Evolutionary conservation across 495 filamentous ascomycete species (phyloP).

Genomic region (Opeltia flavorubescens): DNA sequence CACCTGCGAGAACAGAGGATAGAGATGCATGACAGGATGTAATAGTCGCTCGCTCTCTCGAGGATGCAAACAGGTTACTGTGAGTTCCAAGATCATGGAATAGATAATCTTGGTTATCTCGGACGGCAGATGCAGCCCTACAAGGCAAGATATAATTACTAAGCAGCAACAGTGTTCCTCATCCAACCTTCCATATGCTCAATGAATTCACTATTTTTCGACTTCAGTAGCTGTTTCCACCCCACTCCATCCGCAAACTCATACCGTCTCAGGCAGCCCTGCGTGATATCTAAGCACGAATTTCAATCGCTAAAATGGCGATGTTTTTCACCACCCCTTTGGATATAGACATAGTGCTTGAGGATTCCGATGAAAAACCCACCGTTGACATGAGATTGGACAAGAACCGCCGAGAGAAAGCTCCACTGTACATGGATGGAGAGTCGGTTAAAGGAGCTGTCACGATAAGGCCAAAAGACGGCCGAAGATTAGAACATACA

Average conservation of each 20-base stretch:
- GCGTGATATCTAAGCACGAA: no score
- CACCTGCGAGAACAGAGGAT: no score
- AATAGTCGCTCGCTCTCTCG: background rate
- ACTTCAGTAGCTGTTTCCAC: no score
- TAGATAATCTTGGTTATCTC: no score
- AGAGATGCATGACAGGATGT: background rate
- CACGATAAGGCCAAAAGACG: slow-evolving; percentile 93
- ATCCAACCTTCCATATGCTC: no score
- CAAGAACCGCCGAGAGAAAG: slow-evolving; percentile 92
- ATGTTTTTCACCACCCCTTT: slow-evolving; percentile 98
- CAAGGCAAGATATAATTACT: background rate
- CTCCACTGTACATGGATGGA: slow-evolving; percentile 92
- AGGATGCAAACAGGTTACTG: background rate
- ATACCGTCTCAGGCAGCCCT: no score
- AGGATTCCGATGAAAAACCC: slow-evolving; percentile 81
- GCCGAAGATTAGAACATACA: slow-evolving; percentile 92
- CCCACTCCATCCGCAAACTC: no score
- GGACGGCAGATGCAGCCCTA: background rate
- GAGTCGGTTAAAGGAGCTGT: slow-evolving; percentile 95
- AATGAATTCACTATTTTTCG: no score
- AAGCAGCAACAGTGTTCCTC: background rate
- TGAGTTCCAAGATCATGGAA: no score
- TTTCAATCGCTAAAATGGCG: slow-evolving; percentile 17
- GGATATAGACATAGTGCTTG: slow-evolving; percentile 96
- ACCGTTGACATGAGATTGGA: slow-evolving; percentile 97